Evolutionary conservation across 495 filamentous ascomycete genomes (phyloP).

Genomic region (Tuber microsphaerosporum): DNA sequence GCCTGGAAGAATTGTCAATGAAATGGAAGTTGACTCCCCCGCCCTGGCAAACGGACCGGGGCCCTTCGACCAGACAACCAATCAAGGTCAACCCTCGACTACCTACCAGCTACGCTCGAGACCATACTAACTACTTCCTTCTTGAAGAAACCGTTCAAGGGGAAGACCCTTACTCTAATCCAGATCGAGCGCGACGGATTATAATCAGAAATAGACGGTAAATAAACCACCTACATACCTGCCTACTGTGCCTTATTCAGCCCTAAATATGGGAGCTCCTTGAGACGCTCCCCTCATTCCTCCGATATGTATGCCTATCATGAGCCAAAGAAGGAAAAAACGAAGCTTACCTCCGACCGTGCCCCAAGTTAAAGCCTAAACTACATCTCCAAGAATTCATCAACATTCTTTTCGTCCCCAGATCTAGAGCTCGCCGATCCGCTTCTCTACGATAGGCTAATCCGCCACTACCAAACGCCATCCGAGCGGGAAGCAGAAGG

Average conservation of each 20-base stretch:
- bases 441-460: slow-evolving; percentile 66
- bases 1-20: slow-evolving; percentile 24
- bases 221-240: slow-evolving; percentile 5
- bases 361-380: slow-evolving; percentile 25
- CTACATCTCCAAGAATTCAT: slow-evolving; percentile 26
- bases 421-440: slow-evolving; percentile 51
- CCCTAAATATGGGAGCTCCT: not conserved
- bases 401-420: slow-evolving; percentile 32
- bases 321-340: not conserved
- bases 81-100: slow-evolving; percentile 27
- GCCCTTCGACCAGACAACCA: slow-evolving; percentile 5
- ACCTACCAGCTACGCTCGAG: not conserved
- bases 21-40: slow-evolving; percentile 1
- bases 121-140: slow-evolving; percentile 24
- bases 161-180: not conserved
- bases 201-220: slow-evolving; percentile 37
- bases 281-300: not conserved
- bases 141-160: slow-evolving; percentile 13
- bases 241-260: slow-evolving; percentile 1
- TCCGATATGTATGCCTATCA: not conserved
- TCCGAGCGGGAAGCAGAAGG: slow-evolving; percentile 67
- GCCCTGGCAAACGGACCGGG: not conserved
- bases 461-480: slow-evolving; percentile 66
- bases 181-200: slow-evolving; percentile 17
- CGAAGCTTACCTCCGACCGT: slow-evolving; percentile 1